Conservation (phyloP, 2,329 filamentous ascomycete species). For the Emmonsiellopsis sp. region DNA sequence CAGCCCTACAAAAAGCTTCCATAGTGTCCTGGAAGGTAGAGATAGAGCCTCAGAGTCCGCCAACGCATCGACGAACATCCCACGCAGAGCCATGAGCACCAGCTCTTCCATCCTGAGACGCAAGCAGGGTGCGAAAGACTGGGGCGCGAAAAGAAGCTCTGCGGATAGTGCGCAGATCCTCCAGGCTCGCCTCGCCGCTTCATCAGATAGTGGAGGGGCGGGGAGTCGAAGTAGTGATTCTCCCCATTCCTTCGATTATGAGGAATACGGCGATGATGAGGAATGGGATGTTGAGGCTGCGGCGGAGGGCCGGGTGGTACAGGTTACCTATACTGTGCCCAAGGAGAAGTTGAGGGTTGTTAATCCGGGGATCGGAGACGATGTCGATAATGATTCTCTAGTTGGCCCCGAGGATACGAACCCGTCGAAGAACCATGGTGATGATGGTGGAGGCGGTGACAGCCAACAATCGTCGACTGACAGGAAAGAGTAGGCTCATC, state of each 20-base stretch:
- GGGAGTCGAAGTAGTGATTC: constrained; percentile 6
- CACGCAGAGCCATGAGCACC: constrained; percentile 40
- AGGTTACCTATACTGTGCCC: constrained; percentile 90
- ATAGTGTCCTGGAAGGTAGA: constrained; percentile 7
- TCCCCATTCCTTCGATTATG: constrained; percentile 10
- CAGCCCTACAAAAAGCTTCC: constrained; percentile 16
- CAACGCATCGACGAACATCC: constrained; percentile 16
- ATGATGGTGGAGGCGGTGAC: background rate
- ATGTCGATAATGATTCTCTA: constrained; percentile 18
- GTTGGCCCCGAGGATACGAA: constrained; percentile 1
- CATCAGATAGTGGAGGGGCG: constrained; percentile 1
- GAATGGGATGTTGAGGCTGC: constrained; percentile 73
- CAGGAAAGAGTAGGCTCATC: background rate
- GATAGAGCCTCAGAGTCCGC: constrained; percentile 1
- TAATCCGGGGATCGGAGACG: constrained; percentile 52
- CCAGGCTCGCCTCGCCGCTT: background rate
- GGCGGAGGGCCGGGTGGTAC: constrained; percentile 61
- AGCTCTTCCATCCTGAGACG: constrained; percentile 40
- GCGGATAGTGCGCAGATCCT: constrained; percentile 8
- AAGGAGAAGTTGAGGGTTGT: constrained; percentile 81
- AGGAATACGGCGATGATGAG: constrained; percentile 28
- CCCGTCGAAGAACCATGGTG: background rate
- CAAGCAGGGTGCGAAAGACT: constrained; percentile 45
- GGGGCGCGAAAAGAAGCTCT: constrained; percentile 33
- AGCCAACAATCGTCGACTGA: background rate